Evolutionary conservation across 2,329 filamentous ascomycete genomes (phyloP), one percentile per base, ranked within the genome.

Genomic region (Talaromyces islandicus): DNA sequence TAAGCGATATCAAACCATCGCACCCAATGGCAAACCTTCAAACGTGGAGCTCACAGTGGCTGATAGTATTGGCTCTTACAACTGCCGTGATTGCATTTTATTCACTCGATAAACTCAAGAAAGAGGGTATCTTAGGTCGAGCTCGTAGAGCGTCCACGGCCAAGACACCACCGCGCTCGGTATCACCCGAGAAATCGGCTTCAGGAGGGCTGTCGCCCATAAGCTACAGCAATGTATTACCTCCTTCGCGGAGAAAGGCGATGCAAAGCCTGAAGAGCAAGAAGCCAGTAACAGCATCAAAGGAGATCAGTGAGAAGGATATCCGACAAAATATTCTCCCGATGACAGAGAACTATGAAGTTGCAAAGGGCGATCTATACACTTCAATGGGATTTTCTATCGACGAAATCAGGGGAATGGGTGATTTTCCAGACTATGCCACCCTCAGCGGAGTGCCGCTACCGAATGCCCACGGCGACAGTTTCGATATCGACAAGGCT

Each of bases 401-500:
- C 0, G 80, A 81, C 2, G 90, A 95, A 59, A 81, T 95, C 63
- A 83, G 82, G 58, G 81, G 81, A 0, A 75, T 95, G 1, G 90
- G 90, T 0, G 81, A 89, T 65, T 95, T 95, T 60, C 90, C 91
- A 0, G 86, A 93, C 69, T 95, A 95, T 71, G 84, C 90, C 6
- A 76, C 80, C 2, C 76, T 96, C 11, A 90, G 87, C 54, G 91
- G 88, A 6, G 87, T 95, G 4, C 88, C 89, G 1, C 75, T 88
- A 53, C 91, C 91, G 0, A 64, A 78, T 9, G 80, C 88, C 0
- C 87, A 89, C 59, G 43, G 43, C 1, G 67, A 71, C 0, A 78
- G 83, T 4, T 94, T 94, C 69, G 78, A 90, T 63, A 85, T 92
- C 58, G 75, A 81, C 14, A 89, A 80, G 63, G 90, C 91, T 0